phyloP scores from a whole-genome alignment of 805 yeast species.

The Barnettozyma salicaria region DNA sequence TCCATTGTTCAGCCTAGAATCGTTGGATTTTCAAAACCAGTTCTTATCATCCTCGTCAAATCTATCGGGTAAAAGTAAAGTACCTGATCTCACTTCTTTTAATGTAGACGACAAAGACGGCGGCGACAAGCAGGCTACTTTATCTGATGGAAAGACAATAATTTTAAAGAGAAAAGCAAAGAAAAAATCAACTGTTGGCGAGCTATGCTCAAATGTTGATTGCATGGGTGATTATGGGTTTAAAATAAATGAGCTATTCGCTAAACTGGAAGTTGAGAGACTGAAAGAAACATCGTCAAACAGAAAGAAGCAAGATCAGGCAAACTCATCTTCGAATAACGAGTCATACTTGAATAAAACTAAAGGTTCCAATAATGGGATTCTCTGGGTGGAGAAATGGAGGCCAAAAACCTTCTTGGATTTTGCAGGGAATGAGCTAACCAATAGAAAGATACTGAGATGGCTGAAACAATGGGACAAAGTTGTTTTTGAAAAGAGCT shows the following conservation, averaged over 20 bases:
- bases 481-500: conserved; percentile 45
- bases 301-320: neutral
- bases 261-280: conserved; percentile 27
- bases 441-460: conserved; percentile 50
- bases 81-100: conserved; percentile 1
- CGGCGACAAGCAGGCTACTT: conserved; percentile 13
- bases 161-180: conserved; percentile 12
- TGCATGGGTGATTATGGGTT: conserved; percentile 29
- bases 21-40: conserved; percentile 19
- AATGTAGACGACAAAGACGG: conserved; percentile 4
- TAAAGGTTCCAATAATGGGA: conserved; percentile 4
- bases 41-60: conserved; percentile 8
- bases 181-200: neutral
- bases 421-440: conserved; percentile 60
- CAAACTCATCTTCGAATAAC: neutral
- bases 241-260: conserved; percentile 32
- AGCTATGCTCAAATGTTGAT: neutral
- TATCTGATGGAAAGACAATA: conserved; percentile 19
- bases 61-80: neutral
- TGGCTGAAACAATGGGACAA: conserved; percentile 70
- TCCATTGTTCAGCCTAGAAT: conserved; percentile 17
- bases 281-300: conserved; percentile 10
- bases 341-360: conserved; percentile 3
- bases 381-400: conserved; percentile 59
- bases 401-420: conserved; percentile 60